Percentiles rank a stretch among this genome's conserved stretches.
phyloP scores from a whole-genome alignment of 2,329 filamentous ascomycete species.

The Fusarium lyarnte region DNA sequence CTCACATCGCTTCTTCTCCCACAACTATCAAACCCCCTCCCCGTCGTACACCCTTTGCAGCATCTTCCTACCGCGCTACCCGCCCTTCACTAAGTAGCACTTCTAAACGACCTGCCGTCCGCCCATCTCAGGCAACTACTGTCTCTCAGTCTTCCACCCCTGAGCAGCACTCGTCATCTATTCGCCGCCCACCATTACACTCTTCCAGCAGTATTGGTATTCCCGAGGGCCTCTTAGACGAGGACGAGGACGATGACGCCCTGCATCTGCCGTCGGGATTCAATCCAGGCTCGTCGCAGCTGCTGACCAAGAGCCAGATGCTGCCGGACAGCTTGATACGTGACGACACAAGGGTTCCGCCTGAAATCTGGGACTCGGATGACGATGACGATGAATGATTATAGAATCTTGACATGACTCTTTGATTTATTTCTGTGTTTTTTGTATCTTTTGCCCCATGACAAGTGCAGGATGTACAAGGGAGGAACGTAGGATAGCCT shows the following conservation, averaged over 20 bases:
- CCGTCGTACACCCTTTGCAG: conserved; percentile 15
- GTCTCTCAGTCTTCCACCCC: conserved; percentile 50
- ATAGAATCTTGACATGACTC: conserved; percentile 7
- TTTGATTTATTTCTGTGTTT: not conserved
- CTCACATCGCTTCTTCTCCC: conserved; percentile 16
- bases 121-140: conserved; percentile 51
- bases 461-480: not conserved
- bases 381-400: conserved; percentile 41
- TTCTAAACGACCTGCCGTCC: conserved; percentile 22
- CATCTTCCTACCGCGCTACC: conserved; percentile 32
- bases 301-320: conserved; percentile 62
- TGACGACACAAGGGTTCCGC: conserved; percentile 47
- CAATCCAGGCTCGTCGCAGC: conserved; percentile 53
- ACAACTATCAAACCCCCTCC: conserved; percentile 32
- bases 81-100: conserved; percentile 26
- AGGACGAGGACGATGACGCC: conserved; percentile 44
- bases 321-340: conserved; percentile 58
- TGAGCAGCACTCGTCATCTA: conserved; percentile 31
- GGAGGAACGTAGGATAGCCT: not conserved
- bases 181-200: conserved; percentile 22
- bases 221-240: conserved; percentile 23
- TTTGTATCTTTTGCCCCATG: not conserved
- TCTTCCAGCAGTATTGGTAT: conserved; percentile 43
- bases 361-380: conserved; percentile 53
- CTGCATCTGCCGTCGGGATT: conserved; percentile 18